Percentiles rank a stretch among this genome's conserved stretches.
Evolutionary conservation across 2,329 filamentous ascomycete genomes (phyloP).

Genomic region (Fusarium proliferatum): DNA sequence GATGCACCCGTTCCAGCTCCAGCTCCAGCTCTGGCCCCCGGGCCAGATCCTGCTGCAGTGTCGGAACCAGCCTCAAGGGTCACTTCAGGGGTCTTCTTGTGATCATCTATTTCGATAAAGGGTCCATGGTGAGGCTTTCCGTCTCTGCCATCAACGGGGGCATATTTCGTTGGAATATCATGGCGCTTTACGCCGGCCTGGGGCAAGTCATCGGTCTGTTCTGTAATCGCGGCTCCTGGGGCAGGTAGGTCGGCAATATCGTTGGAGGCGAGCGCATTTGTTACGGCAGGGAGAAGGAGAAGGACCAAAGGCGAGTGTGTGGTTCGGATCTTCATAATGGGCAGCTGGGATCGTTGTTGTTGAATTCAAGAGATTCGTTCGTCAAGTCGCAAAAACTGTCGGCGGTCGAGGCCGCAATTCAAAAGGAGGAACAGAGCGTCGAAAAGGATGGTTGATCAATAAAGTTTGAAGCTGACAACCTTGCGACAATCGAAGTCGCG

Average conservation of each 20-base stretch:
- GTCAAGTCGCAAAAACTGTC: slow-evolving; percentile 15
- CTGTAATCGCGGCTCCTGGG: slow-evolving; percentile 40
- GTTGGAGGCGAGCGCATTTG: slow-evolving; percentile 55
- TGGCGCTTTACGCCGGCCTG: slow-evolving; percentile 50
- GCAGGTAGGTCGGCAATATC: slow-evolving; percentile 38
- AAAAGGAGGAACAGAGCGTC: slow-evolving; percentile 1
- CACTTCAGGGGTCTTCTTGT: slow-evolving; percentile 40
- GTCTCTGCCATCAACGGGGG: slow-evolving; percentile 91
- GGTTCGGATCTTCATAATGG: slow-evolving; percentile 70
- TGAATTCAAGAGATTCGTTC: neutral
- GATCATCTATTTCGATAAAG: slow-evolving; percentile 69
- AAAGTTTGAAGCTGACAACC: slow-evolving; percentile 16
- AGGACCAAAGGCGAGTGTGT: slow-evolving; percentile 67
- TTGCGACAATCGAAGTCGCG: slow-evolving; percentile 29
- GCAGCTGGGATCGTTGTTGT: slow-evolving; percentile 7
- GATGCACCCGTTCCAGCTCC: neutral
- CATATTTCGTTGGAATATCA: slow-evolving; percentile 72
- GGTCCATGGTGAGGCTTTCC: slow-evolving; percentile 94
- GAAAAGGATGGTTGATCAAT: neutral
- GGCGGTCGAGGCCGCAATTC: slow-evolving; percentile 23
- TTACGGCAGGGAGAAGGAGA: slow-evolving; percentile 68
- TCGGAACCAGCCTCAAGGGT: slow-evolving; percentile 2
- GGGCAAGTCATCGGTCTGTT: slow-evolving; percentile 42
- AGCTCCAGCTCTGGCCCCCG: slow-evolving; percentile 11
- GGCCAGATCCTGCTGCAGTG: slow-evolving; percentile 17